Evolutionary conservation across 2,329 filamentous ascomycete genomes (phyloP).

Genomic region (Paecilomyces variotii): DNA sequence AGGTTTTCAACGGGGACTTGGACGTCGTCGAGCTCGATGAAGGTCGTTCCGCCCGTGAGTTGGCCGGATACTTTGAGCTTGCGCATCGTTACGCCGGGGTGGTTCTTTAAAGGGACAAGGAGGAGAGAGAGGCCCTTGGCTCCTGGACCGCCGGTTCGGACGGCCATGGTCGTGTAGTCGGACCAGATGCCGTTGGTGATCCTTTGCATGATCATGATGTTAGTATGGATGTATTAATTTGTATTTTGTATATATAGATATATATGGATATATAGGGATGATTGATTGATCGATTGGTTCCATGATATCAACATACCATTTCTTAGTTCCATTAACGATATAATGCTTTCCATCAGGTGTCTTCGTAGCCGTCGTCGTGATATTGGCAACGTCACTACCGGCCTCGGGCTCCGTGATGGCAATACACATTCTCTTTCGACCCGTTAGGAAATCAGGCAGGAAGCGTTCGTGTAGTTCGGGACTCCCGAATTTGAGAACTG

Average conservation of each 20-base stretch:
- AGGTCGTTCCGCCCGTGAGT: constrained; percentile 60
- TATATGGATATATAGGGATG: no score
- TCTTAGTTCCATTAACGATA: constrained; percentile 67
- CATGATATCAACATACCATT: constrained; percentile 45
- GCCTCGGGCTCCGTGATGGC: constrained; percentile 72
- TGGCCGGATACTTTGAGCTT: constrained; percentile 60
- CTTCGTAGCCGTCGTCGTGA: constrained; percentile 59
- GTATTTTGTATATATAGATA: not conserved
- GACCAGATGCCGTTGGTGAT: constrained; percentile 67
- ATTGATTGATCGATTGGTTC: constrained; percentile 10
- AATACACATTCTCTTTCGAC: constrained; percentile 62
- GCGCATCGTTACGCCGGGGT: constrained; percentile 60
- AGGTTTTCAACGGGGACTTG: constrained; percentile 62
- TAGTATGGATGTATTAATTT: not conserved
- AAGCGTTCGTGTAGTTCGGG: constrained; percentile 55
- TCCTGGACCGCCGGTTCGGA: constrained; percentile 61
- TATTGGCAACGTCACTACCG: constrained; percentile 66
- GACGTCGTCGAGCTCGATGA: constrained; percentile 69
- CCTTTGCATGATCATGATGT: constrained; percentile 21
- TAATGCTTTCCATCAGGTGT: constrained; percentile 58
- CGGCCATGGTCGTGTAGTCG: constrained; percentile 62
- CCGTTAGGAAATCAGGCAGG: constrained; percentile 59
- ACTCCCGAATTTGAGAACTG: constrained; percentile 61
- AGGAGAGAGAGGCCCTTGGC: constrained; percentile 57
- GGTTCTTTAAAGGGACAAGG: constrained; percentile 60